Percentiles rank a stretch among this genome's conserved stretches.
These are phyloP conservation scores for Erigeron canadensis DNA, from an alignment of 129 eudicot species.

Conservation along the genomic window DNA sequence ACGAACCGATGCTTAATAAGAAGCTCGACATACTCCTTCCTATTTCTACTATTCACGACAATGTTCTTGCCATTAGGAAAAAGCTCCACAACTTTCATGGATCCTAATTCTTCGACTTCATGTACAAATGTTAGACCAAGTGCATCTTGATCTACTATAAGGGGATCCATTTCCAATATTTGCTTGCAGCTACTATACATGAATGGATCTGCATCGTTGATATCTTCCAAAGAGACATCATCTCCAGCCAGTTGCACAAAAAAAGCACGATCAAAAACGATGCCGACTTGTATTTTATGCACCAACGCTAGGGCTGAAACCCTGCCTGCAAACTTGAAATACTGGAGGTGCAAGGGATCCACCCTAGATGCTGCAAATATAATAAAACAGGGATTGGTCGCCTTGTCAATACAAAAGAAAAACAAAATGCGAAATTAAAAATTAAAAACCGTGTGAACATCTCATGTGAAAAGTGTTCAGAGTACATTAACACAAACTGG, in stretches of 20 bases:
- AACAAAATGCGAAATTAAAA: not conserved
- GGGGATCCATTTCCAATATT: conserved; percentile 76
- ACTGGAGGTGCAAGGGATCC: conserved; percentile 71
- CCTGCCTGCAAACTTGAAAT: conserved; percentile 74
- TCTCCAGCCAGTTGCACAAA: conserved; percentile 67
- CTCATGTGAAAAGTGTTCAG: not conserved
- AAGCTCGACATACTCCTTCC: conserved; percentile 63
- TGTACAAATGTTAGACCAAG: conserved; percentile 68
- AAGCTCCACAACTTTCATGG: conserved; percentile 68
- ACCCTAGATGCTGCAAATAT: conserved; percentile 71
- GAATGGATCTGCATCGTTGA: conserved; percentile 76
- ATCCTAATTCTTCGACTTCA: conserved; percentile 72
- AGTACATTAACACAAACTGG: not conserved
- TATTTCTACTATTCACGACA: conserved; percentile 65
- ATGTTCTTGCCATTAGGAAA: conserved; percentile 54
- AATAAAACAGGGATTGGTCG: not conserved
- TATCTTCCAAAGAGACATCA: conserved; percentile 55
- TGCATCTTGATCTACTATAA: conserved; percentile 66
- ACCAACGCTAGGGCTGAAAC: conserved; percentile 78
- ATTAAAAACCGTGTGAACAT: not conserved
- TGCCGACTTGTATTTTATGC: conserved; percentile 84
- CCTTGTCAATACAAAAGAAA: not conserved
- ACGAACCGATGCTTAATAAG: conserved; percentile 63
- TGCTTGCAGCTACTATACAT: conserved; percentile 77
- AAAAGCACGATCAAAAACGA: conserved; percentile 66